phyloP scores from a whole-genome alignment of 2,329 filamentous ascomycete species.

The Arthrobotrys sinensis region DNA sequence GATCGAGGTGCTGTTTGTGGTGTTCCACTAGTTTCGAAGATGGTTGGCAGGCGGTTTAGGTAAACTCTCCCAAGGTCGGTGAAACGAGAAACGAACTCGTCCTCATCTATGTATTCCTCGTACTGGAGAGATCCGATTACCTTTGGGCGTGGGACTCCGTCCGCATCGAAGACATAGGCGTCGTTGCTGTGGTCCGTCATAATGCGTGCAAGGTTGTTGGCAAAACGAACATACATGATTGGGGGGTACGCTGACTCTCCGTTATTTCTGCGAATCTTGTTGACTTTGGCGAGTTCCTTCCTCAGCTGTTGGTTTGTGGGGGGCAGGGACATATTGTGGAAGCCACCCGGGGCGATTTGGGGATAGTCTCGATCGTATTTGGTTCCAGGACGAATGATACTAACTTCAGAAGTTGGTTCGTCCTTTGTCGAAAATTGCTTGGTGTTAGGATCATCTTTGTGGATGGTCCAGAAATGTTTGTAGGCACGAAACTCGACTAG shows the following conservation, averaged over 20 bases:
- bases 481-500: conserved; percentile 53
- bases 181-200: conserved; percentile 43
- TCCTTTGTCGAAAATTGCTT: conserved; percentile 39
- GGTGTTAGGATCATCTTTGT: conserved; percentile 33
- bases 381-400: conserved; percentile 16
- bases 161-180: conserved; percentile 14
- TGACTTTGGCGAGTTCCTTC: conserved; percentile 5
- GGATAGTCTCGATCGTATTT: conserved; percentile 15
- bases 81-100: conserved; percentile 34
- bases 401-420: conserved; percentile 41
- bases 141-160: conserved; percentile 28
- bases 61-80: conserved; percentile 24
- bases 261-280: conserved; percentile 9
- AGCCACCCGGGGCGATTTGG: conserved; percentile 28
- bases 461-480: conserved; percentile 58
- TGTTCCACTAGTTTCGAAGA: conserved; percentile 20
- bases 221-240: conserved; percentile 46
- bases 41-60: conserved; percentile 26
- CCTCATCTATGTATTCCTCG: conserved; percentile 6
- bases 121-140: conserved; percentile 23
- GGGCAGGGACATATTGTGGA: conserved; percentile 43
- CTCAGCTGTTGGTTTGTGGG: conserved; percentile 12
- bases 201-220: conserved; percentile 30
- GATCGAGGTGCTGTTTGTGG: background rate
- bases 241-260: conserved; percentile 13